Percentiles rank a stretch among this genome's conserved stretches.
These are phyloP conservation scores for Alternaria brassicae DNA, from an alignment of 2,329 filamentous ascomycete genomes.

Conservation along the genomic window DNA sequence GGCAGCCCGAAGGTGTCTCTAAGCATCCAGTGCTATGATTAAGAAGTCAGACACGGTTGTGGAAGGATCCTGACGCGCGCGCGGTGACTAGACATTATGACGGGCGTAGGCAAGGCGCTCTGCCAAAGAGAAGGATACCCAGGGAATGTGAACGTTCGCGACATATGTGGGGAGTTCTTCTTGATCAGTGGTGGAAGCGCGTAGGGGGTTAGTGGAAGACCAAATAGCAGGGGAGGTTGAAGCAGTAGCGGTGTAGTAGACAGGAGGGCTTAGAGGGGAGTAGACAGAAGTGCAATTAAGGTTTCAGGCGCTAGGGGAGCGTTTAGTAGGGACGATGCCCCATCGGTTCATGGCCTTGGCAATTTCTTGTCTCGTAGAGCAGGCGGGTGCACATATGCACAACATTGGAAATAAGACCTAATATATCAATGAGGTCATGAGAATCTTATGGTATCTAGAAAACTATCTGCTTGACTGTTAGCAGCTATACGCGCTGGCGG, in stretches of 20 bases:
- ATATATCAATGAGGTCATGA: neutral
- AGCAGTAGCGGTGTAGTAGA: constrained; percentile 1
- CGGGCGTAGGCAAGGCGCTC: neutral
- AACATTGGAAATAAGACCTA: neutral
- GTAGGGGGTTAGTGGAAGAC: neutral
- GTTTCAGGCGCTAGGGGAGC: constrained; percentile 21
- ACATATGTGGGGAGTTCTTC: neutral
- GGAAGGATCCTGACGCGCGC: neutral
- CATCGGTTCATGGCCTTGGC: constrained; percentile 18
- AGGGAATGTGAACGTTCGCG: neutral
- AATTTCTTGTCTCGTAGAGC: neutral
- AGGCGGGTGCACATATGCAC: neutral
- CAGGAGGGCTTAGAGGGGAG: constrained; percentile 1
- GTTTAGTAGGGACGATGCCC: constrained; percentile 7
- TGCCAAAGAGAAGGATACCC: neutral
- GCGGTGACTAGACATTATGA: neutral
- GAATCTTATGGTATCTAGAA: neutral
- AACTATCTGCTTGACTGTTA: constrained; percentile 12
- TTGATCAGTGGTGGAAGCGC: neutral
- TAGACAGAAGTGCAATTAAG: constrained; percentile 23
- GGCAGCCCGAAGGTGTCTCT: neutral
- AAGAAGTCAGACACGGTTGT: neutral
- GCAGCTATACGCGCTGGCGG: neutral
- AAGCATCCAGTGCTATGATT: neutral
- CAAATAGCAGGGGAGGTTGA: neutral